Evolutionary conservation across 2,329 filamentous ascomycete genomes (phyloP), one percentile per base, ranked within the genome.

Genomic region (Cladosporium velox): DNA sequence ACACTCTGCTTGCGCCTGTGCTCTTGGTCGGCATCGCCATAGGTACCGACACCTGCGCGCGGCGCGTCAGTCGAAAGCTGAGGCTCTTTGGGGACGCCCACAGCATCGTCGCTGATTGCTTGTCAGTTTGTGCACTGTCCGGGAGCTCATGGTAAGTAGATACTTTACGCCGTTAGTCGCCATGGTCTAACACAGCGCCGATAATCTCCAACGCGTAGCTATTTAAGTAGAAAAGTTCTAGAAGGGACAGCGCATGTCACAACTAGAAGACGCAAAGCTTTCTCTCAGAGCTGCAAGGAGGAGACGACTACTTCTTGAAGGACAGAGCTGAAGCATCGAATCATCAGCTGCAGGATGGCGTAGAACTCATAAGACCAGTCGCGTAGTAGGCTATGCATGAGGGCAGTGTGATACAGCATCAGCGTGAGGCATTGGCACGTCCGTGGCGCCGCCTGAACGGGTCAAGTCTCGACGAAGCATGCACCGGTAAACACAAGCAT

Each of bases 1-100:
- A 68, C 63, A 32, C 67, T 68, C 24, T 65, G 54, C 32, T 67
- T 68, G 44, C 67, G 65, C 41, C 63, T 38, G 11, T 62, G n/a
- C 32, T 62, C 47, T 24, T 49, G 21, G 8, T 62, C 28, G 18
- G 30, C 34, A 15, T 14, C 32, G 14, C 47, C 32, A 14, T 54
- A 28, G 21, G 32, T 34, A 15, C 32, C 7, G 30, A 5, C 26
- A 26, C 28, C 47, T 15, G 15, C 14, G 26, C n/a, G 7, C 8
- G 6, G 8, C n/a, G 14, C 41, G 26, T 62, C 47, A 21, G 54
- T 24, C 47, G 41, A 47, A 32, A n/a, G 12, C 24, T 35, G 28
- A 38, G 59, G 24, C 32, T 62, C 30, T 60, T 60, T 60, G 12
- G 58, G 38, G 14, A 51, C 28, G 26, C 47, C 58, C 28, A 18